Evolutionary conservation across 2,329 filamentous ascomycete species (phyloP), one percentile per base, ranked within the genome.

Genomic region (Calycina herbarum): DNA sequence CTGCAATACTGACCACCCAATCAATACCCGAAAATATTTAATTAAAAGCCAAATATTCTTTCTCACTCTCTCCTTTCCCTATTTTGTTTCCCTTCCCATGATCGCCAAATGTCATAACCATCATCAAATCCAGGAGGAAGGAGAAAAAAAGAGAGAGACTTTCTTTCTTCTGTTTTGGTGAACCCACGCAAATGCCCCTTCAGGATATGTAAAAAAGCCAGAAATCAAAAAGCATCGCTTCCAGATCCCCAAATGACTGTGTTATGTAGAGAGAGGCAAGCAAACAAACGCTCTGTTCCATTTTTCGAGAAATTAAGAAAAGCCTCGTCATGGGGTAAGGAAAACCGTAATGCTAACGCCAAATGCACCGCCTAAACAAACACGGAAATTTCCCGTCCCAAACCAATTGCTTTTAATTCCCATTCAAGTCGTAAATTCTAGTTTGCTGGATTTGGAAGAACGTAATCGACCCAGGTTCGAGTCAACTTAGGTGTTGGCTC

Each of bases 391-490:
- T 24, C n/a, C 20, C 57, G n/a, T 61, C 61, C 61, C 31, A 61
- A 61, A 20, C 58, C 58, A 66, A 10, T 67, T 31, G 61, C 56
- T 61, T 61, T 63, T 64, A 38, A 38, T 64, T 54, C 45, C 57
- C 62, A 61, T 66, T 56, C 62, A 65, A 64, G 59, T 58, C 57
- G 35, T 61, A 51, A 60, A 51, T 31, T 61, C 62, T 62, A 66
- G 31, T 62, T 51, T 62, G 56, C 42, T 31, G 61, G 27, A 33
- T 64, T 45, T 48, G 65, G 64, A 60, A 67, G 66, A 42, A 64
- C 65, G 62, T 71, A 73, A 54, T 73, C 71, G 59, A 75, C 72
- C 71, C 71, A 75, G 29, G 62, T 70, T 54, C 71, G 64, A 24
- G 61, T 69, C 56, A 76, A 66, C 6, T 67, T 67, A 35, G 71